Conservation (phyloP, 306 rosid species). For the Luffa acutangula region DNA sequence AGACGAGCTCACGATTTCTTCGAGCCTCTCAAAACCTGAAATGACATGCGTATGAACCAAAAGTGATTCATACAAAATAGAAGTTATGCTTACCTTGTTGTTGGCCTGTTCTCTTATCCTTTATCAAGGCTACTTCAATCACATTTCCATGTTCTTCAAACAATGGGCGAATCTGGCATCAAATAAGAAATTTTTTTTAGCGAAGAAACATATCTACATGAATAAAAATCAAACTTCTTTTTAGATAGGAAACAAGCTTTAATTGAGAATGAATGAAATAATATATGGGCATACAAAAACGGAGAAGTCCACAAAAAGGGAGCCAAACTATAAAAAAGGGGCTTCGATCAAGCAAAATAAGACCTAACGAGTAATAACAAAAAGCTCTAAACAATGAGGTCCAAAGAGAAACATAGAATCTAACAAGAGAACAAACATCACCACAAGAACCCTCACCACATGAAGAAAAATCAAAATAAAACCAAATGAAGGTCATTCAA, state of each 20-base stretch:
- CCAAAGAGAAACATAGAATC: too few species aligned
- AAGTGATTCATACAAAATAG: conserved; percentile 25
- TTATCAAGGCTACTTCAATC: conserved; percentile 86
- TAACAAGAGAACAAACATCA: too few species aligned
- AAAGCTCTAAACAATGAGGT: too few species aligned
- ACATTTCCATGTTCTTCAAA: conserved; percentile 92
- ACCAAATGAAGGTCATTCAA: neutral
- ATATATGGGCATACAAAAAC: too few species aligned
- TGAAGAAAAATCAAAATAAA: neutral
- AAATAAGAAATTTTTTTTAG: neutral
- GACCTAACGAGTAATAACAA: too few species aligned
- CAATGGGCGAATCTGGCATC: conserved; percentile 61
- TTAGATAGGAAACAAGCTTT: too few species aligned
- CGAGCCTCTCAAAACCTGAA: conserved; percentile 86
- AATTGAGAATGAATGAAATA: too few species aligned
- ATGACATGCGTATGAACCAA: conserved; percentile 40
- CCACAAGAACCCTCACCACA: too few species aligned
- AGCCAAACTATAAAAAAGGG: too few species aligned
- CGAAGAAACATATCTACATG: neutral
- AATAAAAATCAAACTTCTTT: neutral
- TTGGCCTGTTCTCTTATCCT: conserved; percentile 87
- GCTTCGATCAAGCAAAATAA: too few species aligned
- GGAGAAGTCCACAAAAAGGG: too few species aligned
- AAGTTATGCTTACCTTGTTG: conserved; percentile 64
- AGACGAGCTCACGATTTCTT: conserved; percentile 69